Conservation (phyloP, 176 grass and related monocot genomes). For the Luzula sylvatica region DNA sequence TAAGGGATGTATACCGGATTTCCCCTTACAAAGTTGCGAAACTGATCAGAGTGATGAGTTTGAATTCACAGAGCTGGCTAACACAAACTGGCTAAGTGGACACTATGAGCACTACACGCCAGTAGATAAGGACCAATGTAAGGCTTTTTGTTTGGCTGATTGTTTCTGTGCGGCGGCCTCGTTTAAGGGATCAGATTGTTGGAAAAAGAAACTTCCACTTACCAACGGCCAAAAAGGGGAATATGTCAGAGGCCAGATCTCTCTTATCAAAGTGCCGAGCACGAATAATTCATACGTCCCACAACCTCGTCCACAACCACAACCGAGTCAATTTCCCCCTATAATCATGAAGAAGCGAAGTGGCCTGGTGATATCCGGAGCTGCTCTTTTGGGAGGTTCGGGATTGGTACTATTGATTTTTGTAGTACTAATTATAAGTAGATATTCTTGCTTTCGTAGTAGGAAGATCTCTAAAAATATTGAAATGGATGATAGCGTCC, state of each 20-base stretch:
- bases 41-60: slow-evolving; percentile 8
- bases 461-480: background rate
- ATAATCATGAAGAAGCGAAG: background rate
- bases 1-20: slow-evolving; percentile 24
- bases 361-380: slow-evolving; percentile 6
- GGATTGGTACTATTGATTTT: slow-evolving; percentile 1
- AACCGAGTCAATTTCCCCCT: background rate
- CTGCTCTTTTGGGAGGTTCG: slow-evolving; percentile 2
- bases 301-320: background rate
- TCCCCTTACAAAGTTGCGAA: slow-evolving; percentile 9
- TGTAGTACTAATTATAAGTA: background rate
- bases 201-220: slow-evolving; percentile 37
- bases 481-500: background rate
- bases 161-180: slow-evolving; percentile 25
- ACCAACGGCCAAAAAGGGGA: slow-evolving; percentile 24
- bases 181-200: slow-evolving; percentile 1
- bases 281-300: background rate
- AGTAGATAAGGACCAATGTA: background rate
- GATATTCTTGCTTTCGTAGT: too few relatives aligned
- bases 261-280: slow-evolving; percentile 19
- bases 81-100: slow-evolving; percentile 15
- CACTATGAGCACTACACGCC: slow-evolving; percentile 27
- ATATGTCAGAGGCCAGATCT: background rate
- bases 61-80: background rate
- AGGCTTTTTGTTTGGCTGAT: slow-evolving; percentile 13